Evolutionary conservation across 108 stramenopile species (phyloP).

Genomic region (Stephanodiscus triporus): DNA sequence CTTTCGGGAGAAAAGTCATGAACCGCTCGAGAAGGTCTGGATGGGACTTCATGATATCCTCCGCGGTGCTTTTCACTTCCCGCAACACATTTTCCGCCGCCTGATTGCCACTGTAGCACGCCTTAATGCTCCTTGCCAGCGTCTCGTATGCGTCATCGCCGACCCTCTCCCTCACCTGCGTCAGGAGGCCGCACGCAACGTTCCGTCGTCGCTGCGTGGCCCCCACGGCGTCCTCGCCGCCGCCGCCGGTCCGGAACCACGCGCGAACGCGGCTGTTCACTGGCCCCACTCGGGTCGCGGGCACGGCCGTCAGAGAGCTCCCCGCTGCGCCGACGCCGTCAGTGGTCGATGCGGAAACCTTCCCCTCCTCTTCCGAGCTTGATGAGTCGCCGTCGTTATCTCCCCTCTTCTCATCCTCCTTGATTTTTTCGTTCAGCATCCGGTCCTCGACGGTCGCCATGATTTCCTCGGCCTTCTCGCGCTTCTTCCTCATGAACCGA

Average conservation of each 20-base stretch:
- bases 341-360: slow-evolving; percentile 18
- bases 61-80: slow-evolving; percentile 48
- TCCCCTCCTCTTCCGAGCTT: slow-evolving; percentile 31
- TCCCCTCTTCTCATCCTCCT: slow-evolving; percentile 27
- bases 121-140: slow-evolving; percentile 49
- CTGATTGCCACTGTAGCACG: slow-evolving; percentile 45
- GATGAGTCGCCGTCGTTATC: slow-evolving; percentile 28
- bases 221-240: slow-evolving; percentile 51
- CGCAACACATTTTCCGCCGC: slow-evolving; percentile 19
- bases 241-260: slow-evolving; percentile 56
- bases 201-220: slow-evolving; percentile 55
- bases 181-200: slow-evolving; percentile 59
- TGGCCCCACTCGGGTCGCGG: slow-evolving; percentile 9
- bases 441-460: slow-evolving; percentile 76
- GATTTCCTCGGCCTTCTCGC: slow-evolving; percentile 79
- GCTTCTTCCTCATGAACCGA: slow-evolving; percentile 75
- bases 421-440: slow-evolving; percentile 42
- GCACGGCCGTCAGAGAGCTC: background rate
- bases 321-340: slow-evolving; percentile 6
- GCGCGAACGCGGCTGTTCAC: slow-evolving; percentile 38
- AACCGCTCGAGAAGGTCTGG: slow-evolving; percentile 57
- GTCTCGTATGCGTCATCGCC: slow-evolving; percentile 55
- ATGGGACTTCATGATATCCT: slow-evolving; percentile 57
- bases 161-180: slow-evolving; percentile 57
- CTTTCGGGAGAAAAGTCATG: slow-evolving; percentile 65